phyloP scores from a whole-genome alignment of 345 rosid genomes.

The Salix dunnii region DNA sequence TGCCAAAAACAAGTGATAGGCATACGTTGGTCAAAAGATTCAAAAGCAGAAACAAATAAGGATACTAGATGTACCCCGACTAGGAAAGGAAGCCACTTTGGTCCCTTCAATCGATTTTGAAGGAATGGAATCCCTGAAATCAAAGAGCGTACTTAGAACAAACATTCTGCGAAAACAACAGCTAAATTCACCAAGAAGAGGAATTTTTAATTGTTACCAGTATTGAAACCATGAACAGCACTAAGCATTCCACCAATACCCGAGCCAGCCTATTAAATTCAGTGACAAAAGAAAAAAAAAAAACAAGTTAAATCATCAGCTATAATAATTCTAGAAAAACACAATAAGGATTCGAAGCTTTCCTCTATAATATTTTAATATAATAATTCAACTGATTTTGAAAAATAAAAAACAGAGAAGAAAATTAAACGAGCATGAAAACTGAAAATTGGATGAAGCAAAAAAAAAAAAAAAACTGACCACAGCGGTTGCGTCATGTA shows the following conservation, averaged over 20 bases:
- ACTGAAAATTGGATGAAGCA: background rate
- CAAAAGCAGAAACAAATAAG: background rate
- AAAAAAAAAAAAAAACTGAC: constrained; percentile 35
- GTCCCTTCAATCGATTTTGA: constrained; percentile 67
- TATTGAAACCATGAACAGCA: constrained; percentile 77
- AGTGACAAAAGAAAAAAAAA: background rate
- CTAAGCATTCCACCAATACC: constrained; percentile 89
- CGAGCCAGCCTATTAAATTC: constrained; percentile 60
- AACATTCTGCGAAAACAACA: background rate
- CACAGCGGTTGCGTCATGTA: constrained; percentile 88
- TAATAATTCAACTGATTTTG: too few species aligned
- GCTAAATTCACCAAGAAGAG: background rate
- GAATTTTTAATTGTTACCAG: constrained; percentile 38
- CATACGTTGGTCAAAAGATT: background rate
- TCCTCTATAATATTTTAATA: too few species aligned
- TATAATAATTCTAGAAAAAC: background rate
- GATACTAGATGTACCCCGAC: constrained; percentile 49
- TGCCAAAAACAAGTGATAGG: background rate
- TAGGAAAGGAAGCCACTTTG: constrained; percentile 80
- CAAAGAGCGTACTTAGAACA: background rate
- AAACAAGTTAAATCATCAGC: background rate
- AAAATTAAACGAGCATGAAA: background rate
- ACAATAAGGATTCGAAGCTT: background rate
- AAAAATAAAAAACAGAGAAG: too few species aligned
- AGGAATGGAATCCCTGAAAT: constrained; percentile 73